Base-by-base conservation (phyloP, 2,329 filamentous ascomycete species). In the Cladosporium austrohemisphaericum region DNA sequence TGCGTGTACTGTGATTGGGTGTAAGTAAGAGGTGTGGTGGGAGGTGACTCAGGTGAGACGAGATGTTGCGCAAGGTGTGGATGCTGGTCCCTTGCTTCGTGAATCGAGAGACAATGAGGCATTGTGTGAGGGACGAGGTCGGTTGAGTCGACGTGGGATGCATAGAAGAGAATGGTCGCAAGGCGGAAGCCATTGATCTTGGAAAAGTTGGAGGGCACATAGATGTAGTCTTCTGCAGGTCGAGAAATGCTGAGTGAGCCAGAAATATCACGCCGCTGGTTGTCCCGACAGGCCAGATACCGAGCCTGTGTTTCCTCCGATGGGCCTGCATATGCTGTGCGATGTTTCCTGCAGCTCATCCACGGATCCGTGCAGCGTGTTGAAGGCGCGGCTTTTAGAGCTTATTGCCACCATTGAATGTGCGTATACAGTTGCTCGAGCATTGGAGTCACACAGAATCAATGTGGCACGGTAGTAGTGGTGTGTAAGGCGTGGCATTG, bases 291-390 rank as follows among this genome's bases (percentile, higher is more conserved):
- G 14, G n/a, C 22, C 6, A 8, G 10, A 20, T 45, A 23, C 41
- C 41, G 31, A 28, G 14, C 20, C 29, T 22, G 20, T 35, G 41
- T 25, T 13, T 20, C 44, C 33, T 16, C 44, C 44, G 44, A 38
- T 14, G 44, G 44, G 38, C 44, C 44, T 47, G 44, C 44, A 47
- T 38, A 47, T 47, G 44, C 26, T 38, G 44, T 47, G 32, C 44
- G 33, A 38, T 38, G 43, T 11, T 8, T 20, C 11, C 5, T 31
- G 44, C 44, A 37, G 32, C 44, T 36, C 32, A 36, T 25, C 22
- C 32, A 26, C 32, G 25, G 44, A 13, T 22, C 26, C 33, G 44
- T 37, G 44, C 44, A 36, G 25, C 44, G 22, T 33, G 31, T 46
- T 19, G 43, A 26, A 19, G 43, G 40, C 22, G 19, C 28, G 28